Evolutionary conservation across 2,329 filamentous ascomycete species (phyloP).

Genomic region (Arthrobotrys entomopaga): DNA sequence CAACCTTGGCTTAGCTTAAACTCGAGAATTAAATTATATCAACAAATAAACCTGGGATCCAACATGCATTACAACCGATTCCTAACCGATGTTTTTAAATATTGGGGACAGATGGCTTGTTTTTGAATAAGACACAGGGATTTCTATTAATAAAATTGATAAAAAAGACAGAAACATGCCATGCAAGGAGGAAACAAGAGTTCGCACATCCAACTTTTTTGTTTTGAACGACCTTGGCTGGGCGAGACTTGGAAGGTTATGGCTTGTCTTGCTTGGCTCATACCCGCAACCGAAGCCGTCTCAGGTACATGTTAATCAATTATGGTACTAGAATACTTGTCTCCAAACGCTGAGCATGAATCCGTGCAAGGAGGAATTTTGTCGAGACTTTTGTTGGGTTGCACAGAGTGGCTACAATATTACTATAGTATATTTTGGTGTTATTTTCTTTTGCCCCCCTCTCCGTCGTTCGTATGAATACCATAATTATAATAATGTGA

Average conservation of each 20-base stretch:
- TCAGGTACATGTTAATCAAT: constrained; percentile 13
- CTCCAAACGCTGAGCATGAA: constrained; percentile 7
- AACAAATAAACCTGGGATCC: neutral
- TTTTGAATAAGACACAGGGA: neutral
- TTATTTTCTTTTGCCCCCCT: too few relatives aligned
- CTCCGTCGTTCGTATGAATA: too few relatives aligned
- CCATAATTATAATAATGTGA: too few relatives aligned
- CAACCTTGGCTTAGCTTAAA: too few relatives aligned
- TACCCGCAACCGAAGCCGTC: constrained; percentile 31
- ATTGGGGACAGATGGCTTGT: constrained; percentile 30
- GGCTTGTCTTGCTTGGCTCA: constrained; percentile 18
- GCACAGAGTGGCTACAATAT: neutral
- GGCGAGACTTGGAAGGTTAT: too few relatives aligned
- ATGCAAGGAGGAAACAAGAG: too few relatives aligned
- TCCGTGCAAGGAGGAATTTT: constrained; percentile 1
- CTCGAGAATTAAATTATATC: too few relatives aligned
- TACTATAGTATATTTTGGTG: too few relatives aligned
- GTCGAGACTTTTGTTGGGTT: constrained; percentile 7
- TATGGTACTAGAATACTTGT: neutral
- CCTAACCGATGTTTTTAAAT: neutral
- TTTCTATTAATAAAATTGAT: too few relatives aligned
- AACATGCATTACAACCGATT: neutral
- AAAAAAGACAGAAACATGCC: too few relatives aligned
- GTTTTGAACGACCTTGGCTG: too few relatives aligned
- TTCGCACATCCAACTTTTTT: too few relatives aligned